Base-by-base conservation (phyloP, 805 yeast genomes). In the Starmerella ratchasimensis region DNA sequence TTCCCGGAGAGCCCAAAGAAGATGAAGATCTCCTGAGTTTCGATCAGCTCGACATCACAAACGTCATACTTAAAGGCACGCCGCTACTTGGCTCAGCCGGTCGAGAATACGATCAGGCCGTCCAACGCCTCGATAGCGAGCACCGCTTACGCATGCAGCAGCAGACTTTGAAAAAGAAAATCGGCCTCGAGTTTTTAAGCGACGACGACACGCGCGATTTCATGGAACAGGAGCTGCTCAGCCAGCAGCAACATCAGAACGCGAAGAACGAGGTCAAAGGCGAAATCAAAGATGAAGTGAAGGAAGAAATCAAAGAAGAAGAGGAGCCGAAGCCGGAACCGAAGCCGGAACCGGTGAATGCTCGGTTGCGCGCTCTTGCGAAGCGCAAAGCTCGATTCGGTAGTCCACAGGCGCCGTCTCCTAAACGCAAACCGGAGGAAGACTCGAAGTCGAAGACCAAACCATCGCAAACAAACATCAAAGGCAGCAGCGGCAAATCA, bases 311-410 rank as follows among this genome's bases (percentile, higher is more conserved):
- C 19, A 22, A 13, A 19, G 32, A 43, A n/a, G 34, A 34, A 27
- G 31, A 28, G 8, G 33, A 31, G 25, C 31, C 39, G 19, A 36
- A 31, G 28, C 29, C 27, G 9, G 41, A 36, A 30, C 41, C 41
- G 24, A 27, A 26, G 9, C 28, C 24, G 17, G 46, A 29, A 19
- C 36, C 47, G 11, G 46, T 59, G 1, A 54, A 51, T 31, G 67
- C 93, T 0, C 72, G 96, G 56, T 70, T 84, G 67, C 71, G 82
- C 44, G 97, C 95, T 1, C 74, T 88, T 81, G 94, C 94, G n/a
- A 79, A 80, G 51, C 70, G 97, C 52, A 76, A 78, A 53, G 90
- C 93, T 4, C 82, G 80, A 54, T 75, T 72, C 36, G 53, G 55
- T 14, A 44, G 54, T 15, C 50, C 47, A 1, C 40, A 32, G 28